A percentile compares a stretch with the other conserved stretches of the same genome.
These are phyloP conservation scores for Picea mariana DNA, from an alignment of 83 land plant species.

Conservation along the genomic window DNA sequence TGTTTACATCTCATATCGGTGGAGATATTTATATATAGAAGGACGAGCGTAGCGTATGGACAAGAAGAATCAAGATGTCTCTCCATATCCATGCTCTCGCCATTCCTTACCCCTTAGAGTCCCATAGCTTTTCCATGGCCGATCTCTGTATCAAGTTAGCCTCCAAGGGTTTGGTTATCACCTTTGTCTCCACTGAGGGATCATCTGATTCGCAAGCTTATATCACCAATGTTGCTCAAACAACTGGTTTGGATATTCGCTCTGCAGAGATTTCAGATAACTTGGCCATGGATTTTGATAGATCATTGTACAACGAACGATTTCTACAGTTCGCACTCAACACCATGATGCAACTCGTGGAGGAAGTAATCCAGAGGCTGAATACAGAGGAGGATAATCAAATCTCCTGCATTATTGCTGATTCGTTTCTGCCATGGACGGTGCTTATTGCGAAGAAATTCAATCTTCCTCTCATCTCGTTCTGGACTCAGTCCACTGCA, in stretches of 20 bases:
- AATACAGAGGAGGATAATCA: conserved; percentile 11
- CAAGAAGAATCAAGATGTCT: background rate
- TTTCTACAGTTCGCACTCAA: conserved; percentile 22
- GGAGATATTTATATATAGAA: too few relatives aligned
- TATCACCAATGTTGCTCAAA: too few relatives aligned
- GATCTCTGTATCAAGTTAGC: conserved; percentile 27
- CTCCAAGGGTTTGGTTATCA: conserved; percentile 30
- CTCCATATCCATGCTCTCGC: conserved; percentile 30
- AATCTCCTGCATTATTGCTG: conserved; percentile 30
- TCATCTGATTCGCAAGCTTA: conserved; percentile 23
- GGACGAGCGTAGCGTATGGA: too few relatives aligned
- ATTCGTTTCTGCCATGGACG: conserved; percentile 35
- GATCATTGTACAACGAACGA: too few relatives aligned
- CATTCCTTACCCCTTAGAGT: conserved; percentile 40
- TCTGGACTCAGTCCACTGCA: too few relatives aligned
- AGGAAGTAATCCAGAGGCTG: conserved; percentile 20
- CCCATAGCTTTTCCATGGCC: conserved; percentile 66
- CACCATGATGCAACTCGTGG: conserved; percentile 25
- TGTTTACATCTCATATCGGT: too few relatives aligned
- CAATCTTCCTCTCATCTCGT: too few relatives aligned
- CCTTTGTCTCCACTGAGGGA: conserved; percentile 40
- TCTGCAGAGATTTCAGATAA: too few relatives aligned
- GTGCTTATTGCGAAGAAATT: conserved; percentile 13
- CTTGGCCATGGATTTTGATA: too few relatives aligned
- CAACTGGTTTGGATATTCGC: too few relatives aligned